phyloP scores from a whole-genome alignment of 345 rosid species.

The Gossypium anomalum region DNA sequence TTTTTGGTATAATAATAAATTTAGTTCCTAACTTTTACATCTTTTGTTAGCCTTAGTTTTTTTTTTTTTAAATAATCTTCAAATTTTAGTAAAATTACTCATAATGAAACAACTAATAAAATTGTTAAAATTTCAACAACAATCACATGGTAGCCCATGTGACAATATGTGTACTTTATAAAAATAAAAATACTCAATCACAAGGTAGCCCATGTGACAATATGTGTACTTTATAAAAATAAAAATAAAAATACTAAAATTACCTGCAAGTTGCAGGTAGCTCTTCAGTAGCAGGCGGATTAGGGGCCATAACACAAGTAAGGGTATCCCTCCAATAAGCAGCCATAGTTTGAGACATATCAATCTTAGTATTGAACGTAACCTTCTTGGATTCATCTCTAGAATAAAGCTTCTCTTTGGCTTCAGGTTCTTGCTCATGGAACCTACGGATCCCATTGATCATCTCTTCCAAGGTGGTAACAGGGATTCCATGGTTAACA shows the following conservation, averaged over 20 bases:
- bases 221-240: too few species aligned
- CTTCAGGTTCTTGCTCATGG: slow-evolving; percentile 18
- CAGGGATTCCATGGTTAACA: slow-evolving; percentile 21
- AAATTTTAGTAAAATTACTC: too few species aligned
- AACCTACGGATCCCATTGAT: slow-evolving; percentile 18
- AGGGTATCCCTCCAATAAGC: slow-evolving; percentile 30
- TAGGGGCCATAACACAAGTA: slow-evolving; percentile 10
- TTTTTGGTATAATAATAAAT: too few species aligned
- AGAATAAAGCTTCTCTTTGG: slow-evolving; percentile 22
- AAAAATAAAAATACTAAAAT: not conserved
- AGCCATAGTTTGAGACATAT: slow-evolving; percentile 17
- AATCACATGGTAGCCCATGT: too few species aligned
- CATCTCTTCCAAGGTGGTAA: slow-evolving; percentile 13
- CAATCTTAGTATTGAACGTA: slow-evolving; percentile 18
- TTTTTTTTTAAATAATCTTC: too few species aligned
- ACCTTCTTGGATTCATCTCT: slow-evolving; percentile 16
- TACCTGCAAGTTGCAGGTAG: slow-evolving; percentile 25
- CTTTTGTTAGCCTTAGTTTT: too few species aligned
- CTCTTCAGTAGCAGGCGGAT: slow-evolving; percentile 19
- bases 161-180: too few species aligned
- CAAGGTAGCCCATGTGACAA: too few species aligned
- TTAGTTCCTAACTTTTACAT: too few species aligned
- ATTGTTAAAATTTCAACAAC: too few species aligned
- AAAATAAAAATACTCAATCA: too few species aligned
- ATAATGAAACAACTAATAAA: too few species aligned